Percentiles rank a stretch among this genome's conserved stretches.
These are phyloP conservation scores for Suaeda aralocaspica DNA, from an alignment of 148 eudicot genomes.

Conservation along the genomic window DNA sequence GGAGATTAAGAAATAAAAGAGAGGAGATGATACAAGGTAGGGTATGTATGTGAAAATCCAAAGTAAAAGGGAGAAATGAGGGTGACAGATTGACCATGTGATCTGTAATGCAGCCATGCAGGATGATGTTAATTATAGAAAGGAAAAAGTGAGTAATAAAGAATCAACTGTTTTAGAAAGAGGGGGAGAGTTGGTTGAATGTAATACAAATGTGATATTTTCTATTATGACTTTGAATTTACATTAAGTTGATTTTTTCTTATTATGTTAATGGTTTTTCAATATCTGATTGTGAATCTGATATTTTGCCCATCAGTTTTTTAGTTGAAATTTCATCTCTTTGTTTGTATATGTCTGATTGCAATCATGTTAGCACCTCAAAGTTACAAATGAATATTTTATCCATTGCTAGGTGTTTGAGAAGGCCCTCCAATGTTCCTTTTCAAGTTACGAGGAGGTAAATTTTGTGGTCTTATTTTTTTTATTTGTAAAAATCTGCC, in stretches of 20 bases:
- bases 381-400: slow-evolving; percentile 1
- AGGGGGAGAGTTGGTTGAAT: no score
- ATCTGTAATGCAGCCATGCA: neutral
- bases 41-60: neutral
- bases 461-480: slow-evolving; percentile 11
- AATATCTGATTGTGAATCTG: neutral
- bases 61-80: neutral
- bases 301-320: neutral
- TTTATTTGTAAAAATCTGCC: neutral
- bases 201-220: no score
- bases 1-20: neutral
- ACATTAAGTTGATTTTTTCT: neutral
- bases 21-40: neutral
- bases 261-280: neutral
- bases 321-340: neutral
- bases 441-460: slow-evolving; percentile 92
- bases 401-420: slow-evolving; percentile 71
- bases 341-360: neutral
- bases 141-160: neutral
- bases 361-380: neutral
- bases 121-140: neutral
- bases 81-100: neutral
- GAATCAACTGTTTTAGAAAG: no score
- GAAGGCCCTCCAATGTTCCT: slow-evolving; percentile 74
- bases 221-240: neutral